Conservation (phyloP, 345 rosid genomes). For the Salix suchowensis region DNA sequence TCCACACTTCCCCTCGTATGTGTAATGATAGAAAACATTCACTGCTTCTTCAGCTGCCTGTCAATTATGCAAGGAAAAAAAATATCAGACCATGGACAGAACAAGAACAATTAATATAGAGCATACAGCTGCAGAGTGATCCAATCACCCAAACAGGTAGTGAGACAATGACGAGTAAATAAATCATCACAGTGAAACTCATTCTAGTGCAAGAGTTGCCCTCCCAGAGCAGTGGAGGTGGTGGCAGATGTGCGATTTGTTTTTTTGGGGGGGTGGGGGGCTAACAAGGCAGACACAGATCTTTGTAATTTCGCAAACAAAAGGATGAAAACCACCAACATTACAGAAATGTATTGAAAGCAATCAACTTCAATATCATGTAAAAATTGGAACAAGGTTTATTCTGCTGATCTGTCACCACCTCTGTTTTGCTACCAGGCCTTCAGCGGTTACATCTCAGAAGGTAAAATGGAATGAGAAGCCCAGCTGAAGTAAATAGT, state of each 20-base stretch:
- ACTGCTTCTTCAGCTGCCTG: slow-evolving; percentile 99
- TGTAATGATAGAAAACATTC: slow-evolving; percentile 98
- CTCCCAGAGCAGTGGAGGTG: neutral
- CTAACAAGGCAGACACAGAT: neutral
- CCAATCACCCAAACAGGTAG: neutral
- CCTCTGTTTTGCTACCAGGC: neutral
- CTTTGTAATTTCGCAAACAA: neutral
- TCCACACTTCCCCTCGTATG: slow-evolving; percentile 99
- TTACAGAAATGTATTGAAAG: neutral
- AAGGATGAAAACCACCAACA: neutral
- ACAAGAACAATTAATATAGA: slow-evolving; percentile 1
- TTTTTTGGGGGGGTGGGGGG: neutral
- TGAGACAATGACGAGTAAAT: neutral
- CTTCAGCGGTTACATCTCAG: neutral
- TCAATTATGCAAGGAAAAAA: slow-evolving; percentile 20
- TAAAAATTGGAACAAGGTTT: neutral
- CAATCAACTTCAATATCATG: neutral
- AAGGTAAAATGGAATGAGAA: neutral
- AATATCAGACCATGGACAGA: neutral
- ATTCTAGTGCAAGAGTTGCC: neutral
- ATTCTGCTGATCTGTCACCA: neutral
- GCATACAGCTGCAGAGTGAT: neutral
- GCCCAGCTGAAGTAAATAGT: neutral
- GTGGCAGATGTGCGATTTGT: neutral
- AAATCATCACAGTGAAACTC: neutral